A percentile compares a stretch with the other conserved stretches of the same genome.
These are phyloP conservation scores for Chamaenerion angustifolium DNA, from an alignment of 345 rosid genomes.

Conservation along the genomic window DNA sequence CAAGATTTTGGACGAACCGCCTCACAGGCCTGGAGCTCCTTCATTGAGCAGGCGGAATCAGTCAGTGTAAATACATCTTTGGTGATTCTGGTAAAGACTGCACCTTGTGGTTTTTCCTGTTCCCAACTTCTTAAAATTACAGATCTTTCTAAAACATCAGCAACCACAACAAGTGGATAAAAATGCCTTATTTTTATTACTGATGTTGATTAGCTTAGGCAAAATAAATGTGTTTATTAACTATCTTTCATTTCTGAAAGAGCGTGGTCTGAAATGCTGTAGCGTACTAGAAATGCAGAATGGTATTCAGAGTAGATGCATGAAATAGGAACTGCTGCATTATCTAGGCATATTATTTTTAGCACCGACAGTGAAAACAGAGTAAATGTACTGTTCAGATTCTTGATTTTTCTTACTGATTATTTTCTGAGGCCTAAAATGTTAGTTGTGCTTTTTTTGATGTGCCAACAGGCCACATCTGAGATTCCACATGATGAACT, in stretches of 20 bases:
- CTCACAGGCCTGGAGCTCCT: constrained; percentile 75
- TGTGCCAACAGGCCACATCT: constrained; percentile 70
- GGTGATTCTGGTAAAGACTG: constrained; percentile 63
- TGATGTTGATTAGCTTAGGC: too few relatives aligned
- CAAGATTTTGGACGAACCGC: constrained; percentile 18
- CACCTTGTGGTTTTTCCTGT: neutral
- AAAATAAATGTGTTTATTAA: too few relatives aligned
- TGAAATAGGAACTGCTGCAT: too few relatives aligned
- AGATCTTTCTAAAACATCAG: too few relatives aligned
- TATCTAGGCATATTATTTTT: too few relatives aligned
- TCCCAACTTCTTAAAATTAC: neutral
- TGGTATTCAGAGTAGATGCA: too few relatives aligned
- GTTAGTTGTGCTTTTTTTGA: neutral
- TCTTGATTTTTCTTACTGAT: constrained; percentile 1
- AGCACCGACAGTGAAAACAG: neutral
- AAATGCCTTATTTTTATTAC: too few relatives aligned
- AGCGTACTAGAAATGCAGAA: too few relatives aligned
- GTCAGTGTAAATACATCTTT: constrained; percentile 58
- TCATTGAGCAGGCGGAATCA: constrained; percentile 79
- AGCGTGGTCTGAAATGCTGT: too few relatives aligned
- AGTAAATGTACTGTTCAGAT: neutral
- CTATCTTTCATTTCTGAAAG: too few relatives aligned
- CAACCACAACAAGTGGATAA: too few relatives aligned
- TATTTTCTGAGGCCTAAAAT: neutral
- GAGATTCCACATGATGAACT: constrained; percentile 42